Conservation (phyloP, 768 basidiomycete species). For the Dentipellis sp. region DNA sequence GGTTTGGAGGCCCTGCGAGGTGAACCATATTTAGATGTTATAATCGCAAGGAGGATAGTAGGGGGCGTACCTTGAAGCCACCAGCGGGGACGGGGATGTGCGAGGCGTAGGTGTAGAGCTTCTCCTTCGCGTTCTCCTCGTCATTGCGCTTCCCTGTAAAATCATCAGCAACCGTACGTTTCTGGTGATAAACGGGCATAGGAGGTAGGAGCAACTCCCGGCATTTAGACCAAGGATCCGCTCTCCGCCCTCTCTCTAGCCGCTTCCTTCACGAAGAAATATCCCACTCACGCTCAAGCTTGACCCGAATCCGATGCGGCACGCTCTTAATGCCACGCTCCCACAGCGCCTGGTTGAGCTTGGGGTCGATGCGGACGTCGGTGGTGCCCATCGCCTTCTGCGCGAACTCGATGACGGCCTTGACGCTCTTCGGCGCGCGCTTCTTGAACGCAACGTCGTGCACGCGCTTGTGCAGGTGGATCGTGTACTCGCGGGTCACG, state of each 20-base stretch:
- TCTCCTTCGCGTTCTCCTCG: constrained; percentile 98
- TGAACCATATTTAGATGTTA: constrained; percentile 6
- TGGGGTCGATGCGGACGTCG: constrained; percentile 91
- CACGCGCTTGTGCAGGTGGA: constrained; percentile 93
- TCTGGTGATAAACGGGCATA: too few relatives aligned
- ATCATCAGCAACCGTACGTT: background rate
- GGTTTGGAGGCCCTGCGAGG: constrained; percentile 72
- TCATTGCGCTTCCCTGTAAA: constrained; percentile 90
- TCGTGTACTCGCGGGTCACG: constrained; percentile 97
- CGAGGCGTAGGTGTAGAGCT: constrained; percentile 87
- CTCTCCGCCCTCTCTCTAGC: too few relatives aligned
- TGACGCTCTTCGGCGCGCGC: constrained; percentile 94
- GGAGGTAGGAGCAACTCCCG: too few relatives aligned
- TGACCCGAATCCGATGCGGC: constrained; percentile 85
- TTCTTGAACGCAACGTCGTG: constrained; percentile 95
- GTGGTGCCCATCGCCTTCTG: constrained; percentile 92
- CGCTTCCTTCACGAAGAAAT: too few relatives aligned
- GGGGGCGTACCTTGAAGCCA: constrained; percentile 65
- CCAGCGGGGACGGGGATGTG: constrained; percentile 58
- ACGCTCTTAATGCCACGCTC: constrained; percentile 88
- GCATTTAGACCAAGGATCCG: too few relatives aligned
- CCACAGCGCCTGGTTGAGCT: constrained; percentile 96
- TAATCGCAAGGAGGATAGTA: constrained; percentile 4
- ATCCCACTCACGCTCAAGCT: constrained; percentile 77
- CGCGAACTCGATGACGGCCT: constrained; percentile 88